phyloP scores from a whole-genome alignment of 306 rosid genomes.

The Urtica urens region DNA sequence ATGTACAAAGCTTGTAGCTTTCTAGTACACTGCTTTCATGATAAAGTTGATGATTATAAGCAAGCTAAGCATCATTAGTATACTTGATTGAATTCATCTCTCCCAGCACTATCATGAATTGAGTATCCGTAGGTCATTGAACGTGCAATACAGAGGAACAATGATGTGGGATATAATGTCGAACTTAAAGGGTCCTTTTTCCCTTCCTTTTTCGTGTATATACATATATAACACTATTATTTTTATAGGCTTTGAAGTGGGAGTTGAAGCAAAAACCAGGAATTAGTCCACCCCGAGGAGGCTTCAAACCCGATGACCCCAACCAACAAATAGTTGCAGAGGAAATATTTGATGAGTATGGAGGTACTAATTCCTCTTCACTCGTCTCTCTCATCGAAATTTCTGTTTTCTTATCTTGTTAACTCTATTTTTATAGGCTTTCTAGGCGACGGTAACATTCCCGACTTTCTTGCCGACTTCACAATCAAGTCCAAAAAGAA shows the following conservation, averaged over 20 bases:
- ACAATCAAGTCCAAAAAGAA: slow-evolving; percentile 59
- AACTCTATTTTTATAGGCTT: slow-evolving; percentile 43
- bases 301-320: slow-evolving; percentile 80
- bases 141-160: too few species aligned
- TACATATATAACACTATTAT: too few species aligned
- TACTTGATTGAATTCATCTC: too few species aligned
- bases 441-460: slow-evolving; percentile 52
- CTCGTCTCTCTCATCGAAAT: background rate
- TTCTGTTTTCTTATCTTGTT: slow-evolving; percentile 3
- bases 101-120: too few species aligned
- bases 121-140: too few species aligned
- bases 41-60: too few species aligned
- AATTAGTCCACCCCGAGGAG: slow-evolving; percentile 98
- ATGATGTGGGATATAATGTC: too few species aligned
- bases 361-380: slow-evolving; percentile 42
- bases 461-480: slow-evolving; percentile 54
- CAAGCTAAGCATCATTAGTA: too few species aligned
- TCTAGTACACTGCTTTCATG: too few species aligned
- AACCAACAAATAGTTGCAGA: slow-evolving; percentile 97
- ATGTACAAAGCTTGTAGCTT: too few species aligned
- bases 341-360: slow-evolving; percentile 94
- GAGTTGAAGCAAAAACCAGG: slow-evolving; percentile 99
- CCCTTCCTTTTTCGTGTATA: too few species aligned
- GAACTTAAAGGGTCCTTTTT: too few species aligned
- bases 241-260: slow-evolving; percentile 87